These are phyloP conservation scores for Turritis glabra DNA, from an alignment of 345 rosid genomes.

Conservation along the genomic window DNA sequence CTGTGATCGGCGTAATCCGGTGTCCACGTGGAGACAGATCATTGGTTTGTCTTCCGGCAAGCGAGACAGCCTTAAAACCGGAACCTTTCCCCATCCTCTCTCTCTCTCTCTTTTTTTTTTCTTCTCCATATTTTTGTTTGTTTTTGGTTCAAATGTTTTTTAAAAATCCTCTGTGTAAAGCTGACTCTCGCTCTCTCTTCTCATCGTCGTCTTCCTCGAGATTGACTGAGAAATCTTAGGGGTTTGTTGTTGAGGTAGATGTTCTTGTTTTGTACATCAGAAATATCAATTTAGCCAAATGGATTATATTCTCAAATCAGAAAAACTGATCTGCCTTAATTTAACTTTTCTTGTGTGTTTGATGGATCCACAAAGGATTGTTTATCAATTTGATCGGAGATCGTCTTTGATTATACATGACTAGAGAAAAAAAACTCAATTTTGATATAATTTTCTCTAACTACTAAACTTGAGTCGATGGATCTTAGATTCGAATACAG, in stretches of 20 bases:
- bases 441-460: background rate
- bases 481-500: conserved; percentile 6
- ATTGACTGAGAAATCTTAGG: conserved; percentile 25
- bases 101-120: background rate
- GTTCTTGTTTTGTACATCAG: conserved; percentile 33
- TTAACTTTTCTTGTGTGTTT: background rate
- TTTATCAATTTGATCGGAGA: background rate
- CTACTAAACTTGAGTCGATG: background rate
- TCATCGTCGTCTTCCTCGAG: conserved; percentile 22
- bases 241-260: conserved; percentile 28
- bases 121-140: background rate
- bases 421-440: background rate
- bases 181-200: conserved; percentile 29
- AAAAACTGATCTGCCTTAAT: background rate
- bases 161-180: conserved; percentile 33
- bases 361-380: background rate
- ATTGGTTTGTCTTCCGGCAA: conserved; percentile 40
- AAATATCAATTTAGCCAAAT: conserved; percentile 20
- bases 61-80: conserved; percentile 7
- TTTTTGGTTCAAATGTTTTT: background rate
- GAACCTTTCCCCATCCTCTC: background rate
- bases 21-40: conserved; percentile 41
- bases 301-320: conserved; percentile 6
- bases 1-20: conserved; percentile 41
- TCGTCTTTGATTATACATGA: background rate